Evolutionary conservation across 352 stramenopile species (phyloP).

Genomic region (Pythium pyrilobum): DNA sequence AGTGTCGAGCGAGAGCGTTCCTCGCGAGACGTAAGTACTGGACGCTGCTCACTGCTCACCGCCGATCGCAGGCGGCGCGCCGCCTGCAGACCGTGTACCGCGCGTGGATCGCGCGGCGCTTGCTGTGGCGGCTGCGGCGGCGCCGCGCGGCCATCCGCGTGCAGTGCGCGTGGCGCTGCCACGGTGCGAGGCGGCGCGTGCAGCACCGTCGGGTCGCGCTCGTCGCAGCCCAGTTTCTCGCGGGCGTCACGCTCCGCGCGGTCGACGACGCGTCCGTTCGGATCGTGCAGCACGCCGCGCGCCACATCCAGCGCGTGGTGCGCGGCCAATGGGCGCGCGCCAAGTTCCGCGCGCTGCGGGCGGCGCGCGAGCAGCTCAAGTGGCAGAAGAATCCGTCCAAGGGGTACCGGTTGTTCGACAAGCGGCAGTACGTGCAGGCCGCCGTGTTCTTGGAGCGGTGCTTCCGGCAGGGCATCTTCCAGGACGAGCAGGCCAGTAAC

Average conservation of each 20-base stretch:
- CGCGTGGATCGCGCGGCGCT: constrained; percentile 27
- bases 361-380: constrained; percentile 26
- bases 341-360: constrained; percentile 28
- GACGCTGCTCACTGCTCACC: constrained; percentile 16
- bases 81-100: constrained; percentile 45
- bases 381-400: constrained; percentile 55
- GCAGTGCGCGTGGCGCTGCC: constrained; percentile 46
- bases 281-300: constrained; percentile 24
- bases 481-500: no score
- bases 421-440: constrained; percentile 33
- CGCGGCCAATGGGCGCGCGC: constrained; percentile 31
- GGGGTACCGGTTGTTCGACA: constrained; percentile 30
- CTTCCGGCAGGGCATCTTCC: constrained; percentile 34
- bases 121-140: constrained; percentile 20
- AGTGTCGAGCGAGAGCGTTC: constrained; percentile 29
- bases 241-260: constrained; percentile 12
- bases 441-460: constrained; percentile 48
- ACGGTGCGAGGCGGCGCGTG: constrained; percentile 20
- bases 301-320: constrained; percentile 38
- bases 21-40: constrained; percentile 22
- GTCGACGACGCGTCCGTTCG: constrained; percentile 12
- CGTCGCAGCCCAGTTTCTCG: constrained; percentile 17
- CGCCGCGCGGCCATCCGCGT: constrained; percentile 28
- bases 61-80: constrained; percentile 18
- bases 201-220: constrained; percentile 14